phyloP scores from a whole-genome alignment of 2,329 filamentous ascomycete species.

The Cyclaneusma minus region DNA sequence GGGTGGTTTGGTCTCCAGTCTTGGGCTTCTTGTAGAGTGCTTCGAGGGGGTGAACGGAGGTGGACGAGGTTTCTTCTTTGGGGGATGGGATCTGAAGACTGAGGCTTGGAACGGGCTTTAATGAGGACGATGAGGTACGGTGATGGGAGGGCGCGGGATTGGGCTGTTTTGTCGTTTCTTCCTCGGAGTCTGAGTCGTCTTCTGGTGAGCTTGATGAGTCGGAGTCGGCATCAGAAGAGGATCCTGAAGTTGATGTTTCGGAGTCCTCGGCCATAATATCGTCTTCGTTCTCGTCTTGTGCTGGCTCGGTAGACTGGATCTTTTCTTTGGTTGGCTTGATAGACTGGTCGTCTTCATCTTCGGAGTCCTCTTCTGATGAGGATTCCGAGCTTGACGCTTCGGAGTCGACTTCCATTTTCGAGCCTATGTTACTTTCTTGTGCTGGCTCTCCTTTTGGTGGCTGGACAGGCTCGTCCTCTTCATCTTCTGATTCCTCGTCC shows the following conservation, averaged over 20 bases:
- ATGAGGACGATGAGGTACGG: neutral
- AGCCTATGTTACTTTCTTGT: too few relatives aligned
- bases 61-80: constrained; percentile 5
- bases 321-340: too few relatives aligned
- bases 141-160: constrained; percentile 3
- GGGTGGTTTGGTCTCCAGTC: constrained; percentile 22
- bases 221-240: constrained; percentile 8
- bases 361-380: constrained; percentile 13
- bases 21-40: constrained; percentile 72
- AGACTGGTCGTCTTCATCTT: constrained; percentile 3
- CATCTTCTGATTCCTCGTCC: constrained; percentile 10
- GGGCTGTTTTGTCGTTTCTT: constrained; percentile 8
- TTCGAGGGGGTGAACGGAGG: constrained; percentile 69
- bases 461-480: too few relatives aligned
- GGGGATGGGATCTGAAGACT: constrained; percentile 1
- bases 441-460: too few relatives aligned
- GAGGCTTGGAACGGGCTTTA: constrained; percentile 1
- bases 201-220: constrained; percentile 3
- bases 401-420: too few relatives aligned
- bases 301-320: too few relatives aligned
- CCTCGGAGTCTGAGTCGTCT: constrained; percentile 5
- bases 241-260: constrained; percentile 11
- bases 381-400: too few relatives aligned
- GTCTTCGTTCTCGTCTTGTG: constrained; percentile 1
- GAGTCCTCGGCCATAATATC: constrained; percentile 5